A percentile compares a stretch with the other conserved stretches of the same genome.
Conservation (phyloP, 2,329 filamentous ascomycete genomes). For the Metarhizium humberi region DNA sequence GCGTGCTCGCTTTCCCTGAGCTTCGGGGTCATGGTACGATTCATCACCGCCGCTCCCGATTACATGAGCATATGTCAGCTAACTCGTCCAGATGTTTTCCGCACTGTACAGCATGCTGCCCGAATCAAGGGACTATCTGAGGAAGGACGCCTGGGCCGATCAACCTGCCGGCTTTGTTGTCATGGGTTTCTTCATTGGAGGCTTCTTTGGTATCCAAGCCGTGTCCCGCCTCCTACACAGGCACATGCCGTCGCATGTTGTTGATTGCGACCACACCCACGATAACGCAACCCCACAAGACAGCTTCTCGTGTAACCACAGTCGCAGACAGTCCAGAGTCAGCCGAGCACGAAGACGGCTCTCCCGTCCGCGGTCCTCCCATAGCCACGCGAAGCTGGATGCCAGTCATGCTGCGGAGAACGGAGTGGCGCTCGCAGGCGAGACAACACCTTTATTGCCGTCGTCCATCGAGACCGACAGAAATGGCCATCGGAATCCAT, state of each 20-base stretch:
- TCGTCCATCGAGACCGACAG: conserved; percentile 13
- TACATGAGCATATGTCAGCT: neutral
- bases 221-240: conserved; percentile 64
- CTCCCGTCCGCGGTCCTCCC: conserved; percentile 16
- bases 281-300: conserved; percentile 36
- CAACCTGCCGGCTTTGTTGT: conserved; percentile 59
- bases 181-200: conserved; percentile 59
- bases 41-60: neutral
- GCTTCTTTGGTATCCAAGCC: conserved; percentile 67
- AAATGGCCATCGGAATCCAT: conserved; percentile 15
- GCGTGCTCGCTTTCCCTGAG: conserved; percentile 84
- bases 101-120: conserved; percentile 90
- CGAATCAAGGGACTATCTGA: conserved; percentile 70
- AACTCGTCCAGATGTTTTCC: conserved; percentile 64
- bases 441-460: conserved; percentile 40
- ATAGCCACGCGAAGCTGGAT: conserved; percentile 3
- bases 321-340: conserved; percentile 19
- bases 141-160: conserved; percentile 56
- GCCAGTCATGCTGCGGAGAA: conserved; percentile 6
- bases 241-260: conserved; percentile 68
- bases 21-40: conserved; percentile 85
- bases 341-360: conserved; percentile 22
- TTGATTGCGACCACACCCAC: conserved; percentile 71
- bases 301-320: conserved; percentile 12
- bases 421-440: conserved; percentile 17